Conservation (phyloP, 2,329 filamentous ascomycete genomes). For the Cladosporium velox region DNA sequence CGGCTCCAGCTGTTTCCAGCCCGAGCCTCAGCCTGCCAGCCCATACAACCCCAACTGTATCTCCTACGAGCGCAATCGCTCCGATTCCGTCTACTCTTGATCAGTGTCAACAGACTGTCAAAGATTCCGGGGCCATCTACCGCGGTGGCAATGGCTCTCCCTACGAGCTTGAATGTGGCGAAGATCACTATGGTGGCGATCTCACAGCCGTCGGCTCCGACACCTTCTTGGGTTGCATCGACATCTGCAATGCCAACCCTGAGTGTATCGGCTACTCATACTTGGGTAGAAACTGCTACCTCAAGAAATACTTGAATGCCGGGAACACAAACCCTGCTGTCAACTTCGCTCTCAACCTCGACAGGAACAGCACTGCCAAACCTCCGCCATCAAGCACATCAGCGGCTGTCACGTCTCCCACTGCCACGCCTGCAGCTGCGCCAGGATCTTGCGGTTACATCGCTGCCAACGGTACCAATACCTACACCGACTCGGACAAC, state of each 20-base stretch:
- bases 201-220: slow-evolving; percentile 1
- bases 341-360: slow-evolving; percentile 5
- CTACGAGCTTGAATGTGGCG: slow-evolving; percentile 6
- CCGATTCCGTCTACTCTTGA: not conserved
- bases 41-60: not conserved
- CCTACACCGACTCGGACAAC: slow-evolving; percentile 16
- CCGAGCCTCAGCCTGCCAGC: not conserved
- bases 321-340: not conserved
- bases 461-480: not conserved
- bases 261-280: slow-evolving; percentile 26
- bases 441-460: slow-evolving; percentile 17
- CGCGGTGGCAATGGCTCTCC: not conserved
- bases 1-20: not conserved
- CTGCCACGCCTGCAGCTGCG: not conserved
- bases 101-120: slow-evolving; percentile 4
- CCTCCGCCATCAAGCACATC: not conserved
- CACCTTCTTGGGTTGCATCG: slow-evolving; percentile 18
- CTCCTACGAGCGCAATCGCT: not conserved
- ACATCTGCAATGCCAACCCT: slow-evolving; percentile 22
- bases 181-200: slow-evolving; percentile 21
- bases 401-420: not conserved
- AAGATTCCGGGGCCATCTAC: not conserved
- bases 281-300: slow-evolving; percentile 24
- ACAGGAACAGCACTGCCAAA: not conserved
- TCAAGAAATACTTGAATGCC: slow-evolving; percentile 20